Conservation (phyloP, 176 grass and related monocot species). For the maize (Zea mays) region Zm-B73-REFERENCE-NAM-5.0 NC_050097.1:210751001-210751500, state of each 20-base stretch:
- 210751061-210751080: background rate
- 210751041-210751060: too few relatives aligned
- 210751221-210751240: constrained; percentile 60
- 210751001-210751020: constrained; percentile 31
- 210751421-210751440: constrained; percentile 66
- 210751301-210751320: background rate
- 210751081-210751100: constrained; percentile 32
- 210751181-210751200: constrained; percentile 73
- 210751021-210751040: background rate
- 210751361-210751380: constrained; percentile 63
- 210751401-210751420: constrained; percentile 40
- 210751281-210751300: background rate
- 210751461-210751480: constrained; percentile 59
- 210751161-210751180: constrained; percentile 80
- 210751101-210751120: constrained; percentile 76
- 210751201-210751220: constrained; percentile 83
- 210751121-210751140: constrained; percentile 88
- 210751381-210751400: constrained; percentile 69
- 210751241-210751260: constrained; percentile 83
- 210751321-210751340: background rate
- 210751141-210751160: constrained; percentile 59
- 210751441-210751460: constrained; percentile 48
- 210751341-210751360: background rate
- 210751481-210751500: constrained; percentile 64
- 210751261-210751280: constrained; percentile 45